phyloP scores from a whole-genome alignment of 768 basidiomycete species.

The Suillus hirtellus region DNA sequence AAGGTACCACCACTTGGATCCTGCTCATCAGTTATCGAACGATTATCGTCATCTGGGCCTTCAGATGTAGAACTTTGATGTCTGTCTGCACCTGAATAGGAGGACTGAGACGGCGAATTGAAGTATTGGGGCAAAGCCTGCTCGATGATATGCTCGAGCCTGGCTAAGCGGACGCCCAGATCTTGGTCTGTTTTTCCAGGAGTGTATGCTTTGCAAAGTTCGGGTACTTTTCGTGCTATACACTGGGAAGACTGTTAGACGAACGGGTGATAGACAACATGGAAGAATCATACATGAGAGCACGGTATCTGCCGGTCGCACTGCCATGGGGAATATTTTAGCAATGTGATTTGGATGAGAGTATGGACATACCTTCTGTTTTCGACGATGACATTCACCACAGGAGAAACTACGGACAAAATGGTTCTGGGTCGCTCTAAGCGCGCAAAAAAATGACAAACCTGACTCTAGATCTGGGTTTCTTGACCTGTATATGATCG shows the following conservation, averaged over 20 bases:
- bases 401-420: constrained; percentile 65
- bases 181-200: constrained; percentile 87
- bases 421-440: constrained; percentile 11
- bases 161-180: constrained; percentile 66
- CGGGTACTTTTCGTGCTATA: constrained; percentile 82
- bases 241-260: constrained; percentile 49
- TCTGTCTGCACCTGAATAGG: constrained; percentile 34
- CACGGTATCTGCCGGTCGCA: constrained; percentile 87
- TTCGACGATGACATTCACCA: constrained; percentile 85
- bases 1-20: constrained; percentile 76
- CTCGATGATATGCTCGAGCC: constrained; percentile 82
- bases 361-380: constrained; percentile 66
- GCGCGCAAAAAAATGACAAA: constrained; percentile 30
- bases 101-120: constrained; percentile 40
- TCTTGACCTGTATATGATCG: constrained; percentile 52
- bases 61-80: constrained; percentile 49
- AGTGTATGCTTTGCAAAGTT: constrained; percentile 85
- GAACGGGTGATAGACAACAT: constrained; percentile 10
- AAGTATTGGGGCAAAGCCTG: constrained; percentile 76
- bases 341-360: constrained; percentile 19
- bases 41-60: constrained; percentile 60
- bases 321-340: constrained; percentile 38
- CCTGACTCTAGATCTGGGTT: constrained; percentile 75
- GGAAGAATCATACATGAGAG: constrained; percentile 60
- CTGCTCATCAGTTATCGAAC: constrained; percentile 75